Evolutionary conservation across 2,329 filamentous ascomycete species (phyloP).

Genomic region (Alternaria sp.): DNA sequence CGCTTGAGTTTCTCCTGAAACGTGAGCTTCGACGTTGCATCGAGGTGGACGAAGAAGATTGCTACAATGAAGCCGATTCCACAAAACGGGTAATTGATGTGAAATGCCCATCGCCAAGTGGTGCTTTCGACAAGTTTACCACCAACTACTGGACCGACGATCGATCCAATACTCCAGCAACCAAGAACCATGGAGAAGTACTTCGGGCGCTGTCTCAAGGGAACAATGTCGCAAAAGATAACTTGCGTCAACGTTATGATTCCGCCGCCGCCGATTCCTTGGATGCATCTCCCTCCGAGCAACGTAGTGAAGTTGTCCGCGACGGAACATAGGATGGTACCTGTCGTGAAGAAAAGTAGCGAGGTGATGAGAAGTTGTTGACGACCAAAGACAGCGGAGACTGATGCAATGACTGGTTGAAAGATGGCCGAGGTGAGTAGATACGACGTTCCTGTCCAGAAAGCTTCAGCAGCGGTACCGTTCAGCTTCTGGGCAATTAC

Average conservation of each 20-base stretch:
- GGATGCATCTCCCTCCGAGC: slow-evolving; percentile 47
- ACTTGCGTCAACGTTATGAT: slow-evolving; percentile 54
- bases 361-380: slow-evolving; percentile 49
- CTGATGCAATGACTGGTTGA: slow-evolving; percentile 57
- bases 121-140: slow-evolving; percentile 62
- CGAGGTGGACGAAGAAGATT: slow-evolving; percentile 32
- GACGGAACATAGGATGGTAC: slow-evolving; percentile 55
- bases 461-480: slow-evolving; percentile 59
- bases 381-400: slow-evolving; percentile 61
- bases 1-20: slow-evolving; percentile 33
- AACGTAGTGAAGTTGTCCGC: slow-evolving; percentile 47
- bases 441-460: slow-evolving; percentile 77
- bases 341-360: slow-evolving; percentile 57
- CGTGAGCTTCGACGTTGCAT: slow-evolving; percentile 25
- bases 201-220: slow-evolving; percentile 51
- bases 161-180: slow-evolving; percentile 64
- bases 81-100: slow-evolving; percentile 67
- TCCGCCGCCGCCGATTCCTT: slow-evolving; percentile 53
- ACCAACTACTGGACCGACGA: slow-evolving; percentile 58
- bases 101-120: slow-evolving; percentile 71
- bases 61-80: slow-evolving; percentile 35
- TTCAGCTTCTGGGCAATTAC: slow-evolving; percentile 34
- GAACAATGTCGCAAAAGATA: slow-evolving; percentile 57
- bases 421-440: slow-evolving; percentile 70
- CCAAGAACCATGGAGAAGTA: slow-evolving; percentile 51